These are phyloP conservation scores for Lentinula edodes DNA, from an alignment of 768 basidiomycete genomes.

Conservation along the genomic window DNA sequence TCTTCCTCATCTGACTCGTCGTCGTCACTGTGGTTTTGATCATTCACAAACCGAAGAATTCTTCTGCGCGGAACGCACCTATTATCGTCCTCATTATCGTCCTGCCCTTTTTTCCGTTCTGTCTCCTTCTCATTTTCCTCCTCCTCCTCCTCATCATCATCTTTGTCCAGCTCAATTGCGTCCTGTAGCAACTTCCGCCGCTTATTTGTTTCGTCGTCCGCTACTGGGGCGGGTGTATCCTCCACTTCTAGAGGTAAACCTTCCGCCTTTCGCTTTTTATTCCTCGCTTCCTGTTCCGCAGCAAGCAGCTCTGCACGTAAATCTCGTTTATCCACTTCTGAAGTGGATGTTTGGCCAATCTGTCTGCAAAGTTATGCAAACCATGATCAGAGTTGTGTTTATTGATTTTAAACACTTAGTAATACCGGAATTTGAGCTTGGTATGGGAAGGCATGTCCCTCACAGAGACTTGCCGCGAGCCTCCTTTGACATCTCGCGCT, in stretches of 20 bases:
- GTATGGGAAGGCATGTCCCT: conserved; percentile 94
- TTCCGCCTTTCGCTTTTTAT: conserved; percentile 90
- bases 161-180: conserved; percentile 82
- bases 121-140: conserved; percentile 28
- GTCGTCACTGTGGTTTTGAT: conserved; percentile 25
- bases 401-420: background rate
- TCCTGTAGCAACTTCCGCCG: conserved; percentile 85
- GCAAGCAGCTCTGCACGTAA: conserved; percentile 75
- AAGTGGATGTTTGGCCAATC: conserved; percentile 86
- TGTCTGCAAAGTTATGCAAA: conserved; percentile 40
- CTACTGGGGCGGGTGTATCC: conserved; percentile 36
- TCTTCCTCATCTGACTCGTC: conserved; percentile 65
- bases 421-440: conserved; percentile 93
- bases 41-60: background rate
- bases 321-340: conserved; percentile 80
- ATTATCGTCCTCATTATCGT: conserved; percentile 33
- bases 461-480: conserved; percentile 88
- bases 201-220: conserved; percentile 69
- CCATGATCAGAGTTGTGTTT: conserved; percentile 20
- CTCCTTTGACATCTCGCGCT: conserved; percentile 87
- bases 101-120: conserved; percentile 46
- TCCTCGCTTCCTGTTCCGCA: conserved; percentile 83
- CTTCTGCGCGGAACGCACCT: conserved; percentile 32
- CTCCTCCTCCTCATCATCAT: conserved; percentile 72
- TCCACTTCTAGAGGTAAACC: conserved; percentile 29